A percentile compares a stretch with the other conserved stretches of the same genome.
These are phyloP conservation scores for Diplodia corticola DNA, from an alignment of 2,329 filamentous ascomycete species.

Conservation along the genomic window DNA sequence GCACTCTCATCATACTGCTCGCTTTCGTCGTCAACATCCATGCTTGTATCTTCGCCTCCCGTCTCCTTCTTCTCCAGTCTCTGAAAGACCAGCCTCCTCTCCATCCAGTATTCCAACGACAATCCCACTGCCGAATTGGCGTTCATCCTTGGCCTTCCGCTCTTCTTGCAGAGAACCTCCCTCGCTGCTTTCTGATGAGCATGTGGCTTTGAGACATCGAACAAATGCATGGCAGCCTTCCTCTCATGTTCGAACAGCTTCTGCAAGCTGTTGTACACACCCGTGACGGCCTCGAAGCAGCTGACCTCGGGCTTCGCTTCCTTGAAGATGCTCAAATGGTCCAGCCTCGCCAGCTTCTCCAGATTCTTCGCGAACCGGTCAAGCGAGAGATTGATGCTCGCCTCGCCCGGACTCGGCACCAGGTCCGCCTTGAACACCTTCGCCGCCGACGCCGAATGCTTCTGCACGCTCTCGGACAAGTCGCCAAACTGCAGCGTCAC, in stretches of 20 bases:
- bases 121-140: conserved; percentile 66
- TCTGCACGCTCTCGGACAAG: conserved; percentile 15
- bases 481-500: conserved; percentile 27
- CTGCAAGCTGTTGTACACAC: conserved; percentile 69
- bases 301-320: conserved; percentile 59
- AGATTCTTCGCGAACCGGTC: conserved; percentile 72
- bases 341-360: conserved; percentile 66
- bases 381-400: conserved; percentile 68
- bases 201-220: conserved; percentile 40
- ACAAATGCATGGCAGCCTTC: conserved; percentile 40
- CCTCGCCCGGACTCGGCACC: conserved; percentile 59
- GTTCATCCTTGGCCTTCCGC: conserved; percentile 72
- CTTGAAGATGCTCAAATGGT: conserved; percentile 61
- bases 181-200: conserved; percentile 53
- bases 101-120: conserved; percentile 76
- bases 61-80: conserved; percentile 29
- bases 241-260: conserved; percentile 72
- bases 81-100: conserved; percentile 49
- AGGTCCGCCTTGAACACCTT: conserved; percentile 65
- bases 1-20: conserved; percentile 44
- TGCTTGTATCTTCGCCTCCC: conserved; percentile 31
- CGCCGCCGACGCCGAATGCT: conserved; percentile 5
- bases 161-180: conserved; percentile 67
- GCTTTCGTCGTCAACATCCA: conserved; percentile 41
- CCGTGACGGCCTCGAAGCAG: conserved; percentile 74